phyloP scores from a whole-genome alignment of 345 rosid species.

The Linum usitatissimum region DNA sequence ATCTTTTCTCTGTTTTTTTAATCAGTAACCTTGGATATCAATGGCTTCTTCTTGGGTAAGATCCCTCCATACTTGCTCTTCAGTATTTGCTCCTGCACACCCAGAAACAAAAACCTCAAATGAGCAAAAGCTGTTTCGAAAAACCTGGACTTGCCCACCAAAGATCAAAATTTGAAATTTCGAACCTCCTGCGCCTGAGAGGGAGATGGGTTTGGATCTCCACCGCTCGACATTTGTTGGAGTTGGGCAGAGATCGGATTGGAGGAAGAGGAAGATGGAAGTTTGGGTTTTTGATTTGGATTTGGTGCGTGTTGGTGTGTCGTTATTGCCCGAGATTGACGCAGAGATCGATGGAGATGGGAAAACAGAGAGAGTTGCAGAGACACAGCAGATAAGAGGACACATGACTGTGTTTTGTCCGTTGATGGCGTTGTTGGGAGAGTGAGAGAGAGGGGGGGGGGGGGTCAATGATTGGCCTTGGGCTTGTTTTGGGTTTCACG shows the following conservation, averaged over 20 bases:
- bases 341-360: background rate
- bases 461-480: background rate
- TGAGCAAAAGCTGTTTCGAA: background rate
- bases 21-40: conserved; percentile 57
- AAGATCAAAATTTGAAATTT: conserved; percentile 1
- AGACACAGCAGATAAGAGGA: background rate
- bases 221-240: conserved; percentile 2
- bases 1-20: background rate
- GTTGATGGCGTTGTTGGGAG: background rate
- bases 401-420: background rate
- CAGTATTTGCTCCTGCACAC: conserved; percentile 45
- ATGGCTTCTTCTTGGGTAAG: conserved; percentile 53
- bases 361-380: background rate
- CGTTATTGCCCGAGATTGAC: background rate
- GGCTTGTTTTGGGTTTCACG: background rate
- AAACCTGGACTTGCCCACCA: background rate
- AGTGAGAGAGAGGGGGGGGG: too few relatives aligned
- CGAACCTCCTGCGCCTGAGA: conserved; percentile 41
- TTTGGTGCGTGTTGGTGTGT: background rate
- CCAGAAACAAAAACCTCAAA: background rate
- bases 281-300: too few relatives aligned
- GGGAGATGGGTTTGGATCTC: conserved; percentile 22
- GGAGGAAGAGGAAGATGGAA: background rate
- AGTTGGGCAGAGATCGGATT: background rate
- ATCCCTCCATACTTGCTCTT: conserved; percentile 72